Evolutionary conservation across 164 flowering plant genomes (phyloP).

Genomic region (Vitis cinerea): DNA sequence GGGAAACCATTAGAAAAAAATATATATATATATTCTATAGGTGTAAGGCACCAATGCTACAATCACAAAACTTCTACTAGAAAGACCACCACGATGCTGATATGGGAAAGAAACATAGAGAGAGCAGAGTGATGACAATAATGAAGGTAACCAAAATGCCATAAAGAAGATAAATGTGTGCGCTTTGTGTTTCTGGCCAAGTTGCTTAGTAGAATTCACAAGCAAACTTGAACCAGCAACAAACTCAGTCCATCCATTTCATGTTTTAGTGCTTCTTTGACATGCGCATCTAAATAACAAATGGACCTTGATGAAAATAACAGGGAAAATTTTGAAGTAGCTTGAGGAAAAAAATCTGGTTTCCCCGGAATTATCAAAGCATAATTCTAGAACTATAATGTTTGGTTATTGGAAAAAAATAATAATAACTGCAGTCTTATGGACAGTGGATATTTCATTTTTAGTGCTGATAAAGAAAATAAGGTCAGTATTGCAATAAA

Average conservation of each 20-base stretch:
- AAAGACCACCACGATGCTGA: background rate
- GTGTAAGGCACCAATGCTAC: background rate
- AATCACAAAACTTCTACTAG: background rate
- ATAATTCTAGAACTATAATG: background rate
- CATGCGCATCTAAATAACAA: too few relatives aligned
- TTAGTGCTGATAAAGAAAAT: background rate
- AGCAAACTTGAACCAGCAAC: too few relatives aligned
- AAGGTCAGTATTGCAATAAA: background rate
- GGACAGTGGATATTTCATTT: background rate
- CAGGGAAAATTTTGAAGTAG: too few relatives aligned
- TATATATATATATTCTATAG: background rate
- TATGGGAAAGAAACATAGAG: background rate
- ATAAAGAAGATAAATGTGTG: too few relatives aligned
- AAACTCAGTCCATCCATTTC: too few relatives aligned
- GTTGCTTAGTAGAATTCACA: too few relatives aligned
- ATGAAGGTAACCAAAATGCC: too few relatives aligned
- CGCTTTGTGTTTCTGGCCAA: too few relatives aligned
- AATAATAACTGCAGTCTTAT: background rate
- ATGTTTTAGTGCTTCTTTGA: too few relatives aligned
- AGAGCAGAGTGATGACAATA: background rate
- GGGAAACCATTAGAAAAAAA: background rate
- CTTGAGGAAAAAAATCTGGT: background rate
- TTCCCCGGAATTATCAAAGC: background rate
- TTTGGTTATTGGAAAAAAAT: background rate
- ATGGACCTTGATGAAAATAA: too few relatives aligned